Evolutionary conservation across 2,329 filamentous ascomycete genomes (phyloP).

Genomic region (Talaromyces atroroseus): DNA sequence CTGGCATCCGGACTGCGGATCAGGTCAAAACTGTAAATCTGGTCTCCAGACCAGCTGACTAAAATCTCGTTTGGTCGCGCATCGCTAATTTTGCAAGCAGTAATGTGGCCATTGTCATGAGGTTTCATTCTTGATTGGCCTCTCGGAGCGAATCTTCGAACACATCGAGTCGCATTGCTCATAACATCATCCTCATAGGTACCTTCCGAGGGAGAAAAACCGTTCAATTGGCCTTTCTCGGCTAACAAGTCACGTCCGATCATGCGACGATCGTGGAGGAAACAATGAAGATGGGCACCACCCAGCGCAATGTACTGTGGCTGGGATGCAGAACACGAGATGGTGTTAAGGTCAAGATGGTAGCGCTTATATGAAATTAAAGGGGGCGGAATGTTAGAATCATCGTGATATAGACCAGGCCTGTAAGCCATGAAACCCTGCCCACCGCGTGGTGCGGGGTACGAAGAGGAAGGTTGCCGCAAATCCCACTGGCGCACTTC

Average conservation of each 20-base stretch:
- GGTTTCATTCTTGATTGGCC: conserved; percentile 46
- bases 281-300: conserved; percentile 63
- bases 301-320: conserved; percentile 66
- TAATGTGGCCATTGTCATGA: conserved; percentile 59
- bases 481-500: conserved; percentile 66
- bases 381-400: conserved; percentile 54
- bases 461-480: conserved; percentile 59
- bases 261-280: conserved; percentile 65
- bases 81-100: conserved; percentile 65
- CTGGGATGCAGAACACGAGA: conserved; percentile 62
- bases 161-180: conserved; percentile 58
- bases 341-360: conserved; percentile 60
- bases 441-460: conserved; percentile 47
- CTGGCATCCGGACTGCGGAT: conserved; percentile 52
- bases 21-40: conserved; percentile 63
- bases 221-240: conserved; percentile 47
- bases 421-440: conserved; percentile 41
- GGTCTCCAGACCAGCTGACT: conserved; percentile 63
- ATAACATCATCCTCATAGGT: conserved; percentile 51
- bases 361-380: conserved; percentile 63
- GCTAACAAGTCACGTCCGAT: conserved; percentile 52
- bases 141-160: conserved; percentile 60
- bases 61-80: conserved; percentile 63
- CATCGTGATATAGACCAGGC: conserved; percentile 37
- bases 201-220: conserved; percentile 36